These are phyloP conservation scores for Lasiodiplodia sp. DNA, from an alignment of 2,329 filamentous ascomycete genomes.

Conservation along the genomic window DNA sequence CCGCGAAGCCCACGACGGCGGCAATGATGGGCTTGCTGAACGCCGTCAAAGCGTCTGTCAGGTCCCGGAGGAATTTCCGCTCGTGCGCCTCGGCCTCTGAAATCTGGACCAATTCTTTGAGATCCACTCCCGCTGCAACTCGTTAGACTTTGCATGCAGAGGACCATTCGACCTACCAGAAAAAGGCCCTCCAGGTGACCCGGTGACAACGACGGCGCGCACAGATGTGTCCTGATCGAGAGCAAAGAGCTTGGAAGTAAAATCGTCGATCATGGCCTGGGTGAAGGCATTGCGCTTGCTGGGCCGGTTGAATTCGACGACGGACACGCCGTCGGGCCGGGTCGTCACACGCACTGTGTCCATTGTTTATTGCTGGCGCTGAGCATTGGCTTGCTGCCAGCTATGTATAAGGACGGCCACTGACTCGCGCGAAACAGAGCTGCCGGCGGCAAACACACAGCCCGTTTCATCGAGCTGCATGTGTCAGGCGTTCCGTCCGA, in stretches of 20 bases:
- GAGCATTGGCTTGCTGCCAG: not conserved
- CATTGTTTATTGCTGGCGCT: not conserved
- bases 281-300: constrained; percentile 67
- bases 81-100: constrained; percentile 86
- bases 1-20: constrained; percentile 87
- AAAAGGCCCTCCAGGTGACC: constrained; percentile 79
- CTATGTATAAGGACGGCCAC: not conserved
- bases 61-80: constrained; percentile 87
- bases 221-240: constrained; percentile 35
- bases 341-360: constrained; percentile 29
- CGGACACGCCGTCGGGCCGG: constrained; percentile 49
- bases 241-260: constrained; percentile 31
- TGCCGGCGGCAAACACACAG: not conserved
- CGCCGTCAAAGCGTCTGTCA: constrained; percentile 79
- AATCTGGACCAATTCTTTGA: constrained; percentile 93
- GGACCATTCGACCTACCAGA: constrained; percentile 58
- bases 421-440: constrained; percentile 15
- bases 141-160: not conserved
- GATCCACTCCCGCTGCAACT: constrained; percentile 81
- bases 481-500: constrained; percentile 10
- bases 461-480: constrained; percentile 5
- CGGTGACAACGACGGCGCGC: constrained; percentile 69
- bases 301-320: constrained; percentile 62
- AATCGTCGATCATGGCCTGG: constrained; percentile 55
- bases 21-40: constrained; percentile 92